Evolutionary conservation across 345 rosid species (phyloP).

Genomic region (Heritiera littoralis): DNA sequence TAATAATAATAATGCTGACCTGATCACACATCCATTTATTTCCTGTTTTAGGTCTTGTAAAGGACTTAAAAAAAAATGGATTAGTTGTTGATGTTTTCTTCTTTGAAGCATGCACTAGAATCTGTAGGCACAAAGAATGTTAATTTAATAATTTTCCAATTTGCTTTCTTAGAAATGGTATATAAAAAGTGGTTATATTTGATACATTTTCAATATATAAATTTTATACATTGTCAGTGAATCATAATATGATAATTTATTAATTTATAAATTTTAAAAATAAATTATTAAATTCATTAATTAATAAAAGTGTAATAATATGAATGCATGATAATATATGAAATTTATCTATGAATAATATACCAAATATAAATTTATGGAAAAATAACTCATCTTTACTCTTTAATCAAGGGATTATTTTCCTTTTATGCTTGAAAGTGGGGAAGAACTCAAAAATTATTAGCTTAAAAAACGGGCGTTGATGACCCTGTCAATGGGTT

Average conservation of each 20-base stretch:
- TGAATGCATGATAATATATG: too few species aligned
- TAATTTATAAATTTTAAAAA: too few species aligned
- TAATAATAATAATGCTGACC: too few species aligned
- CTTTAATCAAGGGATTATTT: background rate
- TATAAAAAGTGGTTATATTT: background rate
- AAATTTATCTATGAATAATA: too few species aligned
- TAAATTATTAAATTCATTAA: too few species aligned
- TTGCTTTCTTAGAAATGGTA: background rate
- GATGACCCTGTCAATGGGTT: background rate
- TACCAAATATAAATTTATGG: too few species aligned
- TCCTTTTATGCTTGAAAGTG: background rate
- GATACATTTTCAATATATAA: too few species aligned
- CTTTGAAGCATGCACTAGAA: background rate
- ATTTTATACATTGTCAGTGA: too few species aligned
- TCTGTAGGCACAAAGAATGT: background rate
- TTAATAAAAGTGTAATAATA: too few species aligned
- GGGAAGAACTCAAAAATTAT: slow-evolving; percentile 1
- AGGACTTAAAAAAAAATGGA: background rate
- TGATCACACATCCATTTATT: too few species aligned
- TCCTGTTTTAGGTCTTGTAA: background rate
- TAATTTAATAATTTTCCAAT: background rate
- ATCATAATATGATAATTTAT: too few species aligned
- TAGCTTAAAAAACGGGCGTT: background rate
- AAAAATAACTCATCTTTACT: too few species aligned
- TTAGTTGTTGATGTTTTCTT: background rate